Percentiles rank a stretch among this genome's conserved stretches.
Conservation (phyloP, 352 stramenopile species). For the Pythium sukuiense region DNA sequence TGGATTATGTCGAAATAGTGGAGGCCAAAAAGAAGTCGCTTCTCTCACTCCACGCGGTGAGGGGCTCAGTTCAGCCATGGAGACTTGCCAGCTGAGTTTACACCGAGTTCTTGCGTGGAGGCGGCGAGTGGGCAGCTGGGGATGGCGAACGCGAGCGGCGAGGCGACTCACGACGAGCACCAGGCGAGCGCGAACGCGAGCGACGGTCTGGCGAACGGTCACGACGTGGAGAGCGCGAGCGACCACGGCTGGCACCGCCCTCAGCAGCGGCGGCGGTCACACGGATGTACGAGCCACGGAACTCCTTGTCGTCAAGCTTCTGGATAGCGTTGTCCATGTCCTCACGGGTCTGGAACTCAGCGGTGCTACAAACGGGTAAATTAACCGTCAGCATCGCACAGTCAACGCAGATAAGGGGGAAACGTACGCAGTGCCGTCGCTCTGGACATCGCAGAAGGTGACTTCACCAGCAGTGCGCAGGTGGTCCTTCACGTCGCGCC, state of each 20-base stretch:
- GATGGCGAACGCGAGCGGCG: constrained; percentile 72
- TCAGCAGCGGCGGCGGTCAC: constrained; percentile 37
- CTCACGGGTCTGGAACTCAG: constrained; percentile 78
- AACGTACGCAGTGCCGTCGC: constrained; percentile 80
- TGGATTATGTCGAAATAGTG: constrained; percentile 7
- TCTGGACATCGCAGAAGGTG: constrained; percentile 84
- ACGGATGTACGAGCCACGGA: constrained; percentile 82
- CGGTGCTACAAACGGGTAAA: constrained; percentile 37
- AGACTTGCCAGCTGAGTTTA: constrained; percentile 34
- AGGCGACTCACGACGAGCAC: constrained; percentile 56
- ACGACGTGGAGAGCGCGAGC: constrained; percentile 63
- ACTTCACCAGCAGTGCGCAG: constrained; percentile 81
- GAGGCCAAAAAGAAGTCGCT: constrained; percentile 16
- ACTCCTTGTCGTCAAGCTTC: constrained; percentile 89
- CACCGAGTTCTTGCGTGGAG: constrained; percentile 69
- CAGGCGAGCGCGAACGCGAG: constrained; percentile 71
- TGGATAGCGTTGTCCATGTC: constrained; percentile 85
- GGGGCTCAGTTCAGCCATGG: neutral
- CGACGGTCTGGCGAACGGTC: constrained; percentile 55
- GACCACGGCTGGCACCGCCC: constrained; percentile 35
- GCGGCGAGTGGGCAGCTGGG: constrained; percentile 51
- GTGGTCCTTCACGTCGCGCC: constrained; percentile 88
- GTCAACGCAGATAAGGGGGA: neutral
- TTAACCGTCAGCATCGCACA: too few relatives aligned
- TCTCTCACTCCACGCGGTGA: neutral